Conservation (phyloP, 805 yeast species). For the Wickerhamomyces sydowiorum region DNA sequence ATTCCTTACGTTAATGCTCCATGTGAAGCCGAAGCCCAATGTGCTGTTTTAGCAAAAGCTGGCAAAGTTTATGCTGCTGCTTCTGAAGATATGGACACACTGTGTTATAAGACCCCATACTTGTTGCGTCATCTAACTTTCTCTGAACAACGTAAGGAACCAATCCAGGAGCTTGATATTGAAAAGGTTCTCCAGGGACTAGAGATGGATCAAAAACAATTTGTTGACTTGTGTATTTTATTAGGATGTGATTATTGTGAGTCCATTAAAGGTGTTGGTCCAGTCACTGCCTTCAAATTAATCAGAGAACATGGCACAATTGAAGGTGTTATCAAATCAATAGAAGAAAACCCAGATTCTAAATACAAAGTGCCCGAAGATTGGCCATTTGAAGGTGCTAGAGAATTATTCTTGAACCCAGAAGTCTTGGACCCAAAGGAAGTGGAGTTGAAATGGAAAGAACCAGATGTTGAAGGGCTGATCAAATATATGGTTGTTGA, state of each 20-base stretch:
- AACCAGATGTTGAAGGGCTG: constrained; percentile 82
- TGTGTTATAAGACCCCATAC: constrained; percentile 84
- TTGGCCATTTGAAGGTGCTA: constrained; percentile 90
- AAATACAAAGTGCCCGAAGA: constrained; percentile 87
- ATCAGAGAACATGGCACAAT: constrained; percentile 80
- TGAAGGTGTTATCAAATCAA: constrained; percentile 67
- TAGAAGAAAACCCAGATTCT: constrained; percentile 41
- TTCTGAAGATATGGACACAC: constrained; percentile 97
- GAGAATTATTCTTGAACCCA: constrained; percentile 77
- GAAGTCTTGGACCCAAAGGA: constrained; percentile 64
- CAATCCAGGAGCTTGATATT: constrained; percentile 78
- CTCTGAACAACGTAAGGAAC: constrained; percentile 89
- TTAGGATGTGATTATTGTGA: constrained; percentile 98
- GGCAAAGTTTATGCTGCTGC: constrained; percentile 98
- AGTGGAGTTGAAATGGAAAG: constrained; percentile 75
- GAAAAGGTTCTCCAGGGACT: constrained; percentile 67
- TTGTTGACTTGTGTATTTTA: constrained; percentile 87
- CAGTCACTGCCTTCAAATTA: constrained; percentile 85
- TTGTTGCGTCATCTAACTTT: constrained; percentile 87
- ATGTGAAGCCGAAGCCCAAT: constrained; percentile 98
- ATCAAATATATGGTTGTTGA: constrained; percentile 77
- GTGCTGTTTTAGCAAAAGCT: constrained; percentile 84
- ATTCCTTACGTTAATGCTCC: constrained; percentile 93
- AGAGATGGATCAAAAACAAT: constrained; percentile 65
- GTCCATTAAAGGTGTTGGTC: constrained; percentile 92